phyloP scores from a whole-genome alignment of 495 filamentous ascomycete genomes.

The Podospora anserina region DNA sequence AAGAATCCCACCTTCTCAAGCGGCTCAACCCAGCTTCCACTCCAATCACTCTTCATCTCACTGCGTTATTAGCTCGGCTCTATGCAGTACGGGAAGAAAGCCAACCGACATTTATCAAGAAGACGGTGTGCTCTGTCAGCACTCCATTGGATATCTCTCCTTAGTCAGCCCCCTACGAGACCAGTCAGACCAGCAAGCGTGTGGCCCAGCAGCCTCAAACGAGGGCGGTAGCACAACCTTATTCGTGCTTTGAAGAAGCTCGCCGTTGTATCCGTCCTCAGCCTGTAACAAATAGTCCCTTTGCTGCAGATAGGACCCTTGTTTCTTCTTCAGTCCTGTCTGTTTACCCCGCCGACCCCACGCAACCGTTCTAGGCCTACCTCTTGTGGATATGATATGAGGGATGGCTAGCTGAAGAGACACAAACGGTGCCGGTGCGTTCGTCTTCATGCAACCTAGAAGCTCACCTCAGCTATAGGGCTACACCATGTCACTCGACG shows the following conservation, averaged over 20 bases:
- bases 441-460: background rate
- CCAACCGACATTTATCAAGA: background rate
- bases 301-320: background rate
- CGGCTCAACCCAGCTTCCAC: background rate
- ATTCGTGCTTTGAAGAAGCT: background rate
- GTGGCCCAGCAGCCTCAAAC: background rate
- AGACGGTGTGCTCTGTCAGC: background rate
- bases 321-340: background rate
- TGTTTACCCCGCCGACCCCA: background rate
- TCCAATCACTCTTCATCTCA: background rate
- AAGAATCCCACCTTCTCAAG: background rate
- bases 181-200: background rate
- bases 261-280: background rate
- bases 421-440: background rate
- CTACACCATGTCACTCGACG: background rate
- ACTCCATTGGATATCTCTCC: background rate
- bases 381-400: background rate
- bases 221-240: background rate
- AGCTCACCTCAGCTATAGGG: background rate
- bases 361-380: background rate
- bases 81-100: background rate
- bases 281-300: background rate
- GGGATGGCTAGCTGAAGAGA: background rate
- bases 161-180: background rate
- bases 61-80: background rate